phyloP scores from a whole-genome alignment of 192 early-diverging fungal species.

The Coemansia sp. region DNA sequence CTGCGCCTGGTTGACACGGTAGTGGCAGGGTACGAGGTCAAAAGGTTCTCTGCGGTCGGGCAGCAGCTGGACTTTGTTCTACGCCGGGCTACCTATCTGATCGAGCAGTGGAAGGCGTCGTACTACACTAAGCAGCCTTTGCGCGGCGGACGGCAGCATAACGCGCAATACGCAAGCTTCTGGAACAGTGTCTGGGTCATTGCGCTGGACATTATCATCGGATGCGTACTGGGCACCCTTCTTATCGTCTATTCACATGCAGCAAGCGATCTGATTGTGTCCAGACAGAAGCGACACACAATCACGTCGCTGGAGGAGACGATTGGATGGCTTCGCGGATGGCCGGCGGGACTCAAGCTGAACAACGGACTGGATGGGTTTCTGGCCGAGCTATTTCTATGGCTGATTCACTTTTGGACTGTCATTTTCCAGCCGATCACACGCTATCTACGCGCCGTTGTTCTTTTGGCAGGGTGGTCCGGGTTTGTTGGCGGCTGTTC shows the following conservation, averaged over 20 bases:
- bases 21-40: slow-evolving; percentile 60
- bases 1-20: slow-evolving; percentile 63
- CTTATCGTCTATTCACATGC: slow-evolving; percentile 63
- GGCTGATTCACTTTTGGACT: slow-evolving; percentile 86
- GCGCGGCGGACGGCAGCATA: slow-evolving; percentile 28
- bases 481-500: slow-evolving; percentile 81
- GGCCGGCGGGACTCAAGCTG: slow-evolving; percentile 95
- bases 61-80: slow-evolving; percentile 89
- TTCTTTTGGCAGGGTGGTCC: slow-evolving; percentile 69
- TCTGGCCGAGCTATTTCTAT: slow-evolving; percentile 87
- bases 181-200: slow-evolving; percentile 96
- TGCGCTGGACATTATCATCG: slow-evolving; percentile 89
- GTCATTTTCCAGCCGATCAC: slow-evolving; percentile 57
- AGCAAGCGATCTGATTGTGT: slow-evolving; percentile 60
- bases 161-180: slow-evolving; percentile 65
- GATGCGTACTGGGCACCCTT: slow-evolving; percentile 72
- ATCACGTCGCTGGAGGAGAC: slow-evolving; percentile 69
- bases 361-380: slow-evolving; percentile 88
- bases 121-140: slow-evolving; percentile 59
- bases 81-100: slow-evolving; percentile 84
- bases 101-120: slow-evolving; percentile 73
- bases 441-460: slow-evolving; percentile 59
- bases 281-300: slow-evolving; percentile 61
- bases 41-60: slow-evolving; percentile 70
- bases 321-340: slow-evolving; percentile 87